Base-by-base conservation (phyloP, 768 basidiomycete genomes). In the Dictyophora rubrovolvata region DNA sequence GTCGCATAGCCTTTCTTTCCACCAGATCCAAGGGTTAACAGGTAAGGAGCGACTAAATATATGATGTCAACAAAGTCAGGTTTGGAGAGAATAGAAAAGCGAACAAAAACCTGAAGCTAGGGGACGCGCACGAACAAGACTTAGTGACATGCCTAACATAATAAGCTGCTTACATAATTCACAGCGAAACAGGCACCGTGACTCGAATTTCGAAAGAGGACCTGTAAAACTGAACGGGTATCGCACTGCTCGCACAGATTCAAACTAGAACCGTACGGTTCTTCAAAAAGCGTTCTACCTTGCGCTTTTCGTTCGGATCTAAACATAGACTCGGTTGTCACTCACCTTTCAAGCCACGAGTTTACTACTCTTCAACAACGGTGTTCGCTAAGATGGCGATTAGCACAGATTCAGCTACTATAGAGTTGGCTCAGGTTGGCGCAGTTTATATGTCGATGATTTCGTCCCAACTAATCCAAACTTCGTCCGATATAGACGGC, bases 401-500 rank as follows among this genome's bases (percentile, higher is more conserved):
- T 33, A 59, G 50, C 49, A 59, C 57, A 5, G 57, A 59, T 36
- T 59, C 57, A 21, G 57, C 57, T 17, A 34, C 63, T 54, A 62
- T 70, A 56, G 69, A 70, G 64, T 61, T 70, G 34, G 69, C 69
- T 17, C 69, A 70, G 69, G 69, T 70, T 56, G 35, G 62, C 53
- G 16, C 36, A 61, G 28, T 42, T 22, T 12, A n/a, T n/a, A n/a
- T 48, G 17, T 12, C n/a, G 9, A 55, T 36, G 52, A 47, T 18
- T 51, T 60, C 16, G 17, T 22, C 49, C 49, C n/a, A 21, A 53
- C n/a, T 51, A 21, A 36, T 50, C 9, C 28, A 23, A n/a, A 22
- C 18, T 28, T 34, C 21, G 21, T 48, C 18, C 59, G 21, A 53
- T 35, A 33, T 71, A 97, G 92, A 98, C 95, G 16, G 89, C 80